Percentiles rank a stretch among this genome's conserved stretches.
Conservation (phyloP, 2,329 filamentous ascomycete species). For the Blastomyces parvus region DNA sequence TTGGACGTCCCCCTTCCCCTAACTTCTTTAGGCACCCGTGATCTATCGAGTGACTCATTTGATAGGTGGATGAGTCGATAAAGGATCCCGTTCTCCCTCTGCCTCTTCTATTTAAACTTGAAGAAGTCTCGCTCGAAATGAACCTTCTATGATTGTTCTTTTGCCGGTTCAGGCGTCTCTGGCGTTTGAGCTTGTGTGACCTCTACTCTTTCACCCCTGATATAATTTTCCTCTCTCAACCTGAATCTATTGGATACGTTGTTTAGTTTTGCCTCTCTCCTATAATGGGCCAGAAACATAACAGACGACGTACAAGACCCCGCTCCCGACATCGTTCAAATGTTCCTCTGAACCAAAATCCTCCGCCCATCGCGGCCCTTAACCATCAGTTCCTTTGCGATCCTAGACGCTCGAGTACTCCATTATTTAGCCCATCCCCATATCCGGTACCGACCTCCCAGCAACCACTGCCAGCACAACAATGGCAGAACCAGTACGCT, state of each 20-base stretch:
- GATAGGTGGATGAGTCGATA: constrained; percentile 7
- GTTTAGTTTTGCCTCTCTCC: neutral
- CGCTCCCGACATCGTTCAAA: constrained; percentile 30
- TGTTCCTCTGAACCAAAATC: constrained; percentile 12
- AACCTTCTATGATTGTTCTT: neutral
- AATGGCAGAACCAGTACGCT: constrained; percentile 35
- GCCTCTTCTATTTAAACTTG: neutral
- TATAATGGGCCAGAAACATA: constrained; percentile 39
- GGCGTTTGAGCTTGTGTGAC: constrained; percentile 2
- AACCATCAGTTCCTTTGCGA: constrained; percentile 16
- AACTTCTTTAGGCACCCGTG: neutral
- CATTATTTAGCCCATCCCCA: constrained; percentile 18
- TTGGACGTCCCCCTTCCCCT: neutral
- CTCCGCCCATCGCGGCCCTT: constrained; percentile 17
- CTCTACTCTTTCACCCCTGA: neutral
- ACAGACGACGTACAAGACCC: constrained; percentile 37
- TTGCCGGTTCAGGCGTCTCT: constrained; percentile 1
- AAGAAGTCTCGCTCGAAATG: neutral
- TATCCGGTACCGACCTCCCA: constrained; percentile 9
- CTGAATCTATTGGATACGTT: neutral
- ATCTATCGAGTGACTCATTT: constrained; percentile 3
- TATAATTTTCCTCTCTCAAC: neutral
- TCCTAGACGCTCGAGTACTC: constrained; percentile 8
- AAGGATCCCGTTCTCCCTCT: neutral
- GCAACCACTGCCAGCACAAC: constrained; percentile 27